Percentiles rank a stretch among this genome's conserved stretches.
phyloP scores from a whole-genome alignment of 73 alveolate genomes.

The Symbiodinium pilosum region DNA sequence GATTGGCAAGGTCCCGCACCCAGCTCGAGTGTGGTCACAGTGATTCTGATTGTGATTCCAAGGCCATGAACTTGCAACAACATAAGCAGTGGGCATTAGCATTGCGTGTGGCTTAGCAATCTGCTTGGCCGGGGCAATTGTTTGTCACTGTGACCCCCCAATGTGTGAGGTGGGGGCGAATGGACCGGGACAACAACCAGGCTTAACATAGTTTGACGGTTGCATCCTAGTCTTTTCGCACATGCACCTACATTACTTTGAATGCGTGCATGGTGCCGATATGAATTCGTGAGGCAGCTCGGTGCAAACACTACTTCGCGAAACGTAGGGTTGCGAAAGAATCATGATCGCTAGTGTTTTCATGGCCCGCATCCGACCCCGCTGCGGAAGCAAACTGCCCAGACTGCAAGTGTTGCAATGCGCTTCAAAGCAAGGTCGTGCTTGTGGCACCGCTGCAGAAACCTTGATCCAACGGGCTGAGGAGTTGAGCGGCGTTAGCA shows the following conservation, averaged over 20 bases:
- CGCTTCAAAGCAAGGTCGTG: too few species aligned
- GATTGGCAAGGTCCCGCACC: too few species aligned
- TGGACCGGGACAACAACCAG: conserved; percentile 15
- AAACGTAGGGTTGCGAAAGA: not conserved
- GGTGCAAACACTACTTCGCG: not conserved
- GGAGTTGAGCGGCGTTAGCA: not conserved
- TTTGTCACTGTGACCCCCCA: not conserved
- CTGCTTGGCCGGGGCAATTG: not conserved
- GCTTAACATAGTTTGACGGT: not conserved
- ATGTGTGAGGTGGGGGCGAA: not conserved
- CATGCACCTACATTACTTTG: not conserved
- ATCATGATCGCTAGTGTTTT: not conserved
- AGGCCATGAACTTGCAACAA: not conserved
- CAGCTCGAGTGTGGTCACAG: too few species aligned
- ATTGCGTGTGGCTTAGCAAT: not conserved
- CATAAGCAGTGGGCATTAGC: not conserved
- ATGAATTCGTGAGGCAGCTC: not conserved
- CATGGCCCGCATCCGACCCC: not conserved
- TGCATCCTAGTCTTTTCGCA: too few species aligned
- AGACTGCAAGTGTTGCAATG: too few species aligned
- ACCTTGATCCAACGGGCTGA: not conserved
- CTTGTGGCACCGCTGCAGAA: not conserved
- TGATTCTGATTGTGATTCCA: too few species aligned
- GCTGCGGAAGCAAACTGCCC: not conserved
- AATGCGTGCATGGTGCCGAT: not conserved